phyloP scores from a whole-genome alignment of 2,329 filamentous ascomycete genomes.

The Aspergillus versicolor region DNA sequence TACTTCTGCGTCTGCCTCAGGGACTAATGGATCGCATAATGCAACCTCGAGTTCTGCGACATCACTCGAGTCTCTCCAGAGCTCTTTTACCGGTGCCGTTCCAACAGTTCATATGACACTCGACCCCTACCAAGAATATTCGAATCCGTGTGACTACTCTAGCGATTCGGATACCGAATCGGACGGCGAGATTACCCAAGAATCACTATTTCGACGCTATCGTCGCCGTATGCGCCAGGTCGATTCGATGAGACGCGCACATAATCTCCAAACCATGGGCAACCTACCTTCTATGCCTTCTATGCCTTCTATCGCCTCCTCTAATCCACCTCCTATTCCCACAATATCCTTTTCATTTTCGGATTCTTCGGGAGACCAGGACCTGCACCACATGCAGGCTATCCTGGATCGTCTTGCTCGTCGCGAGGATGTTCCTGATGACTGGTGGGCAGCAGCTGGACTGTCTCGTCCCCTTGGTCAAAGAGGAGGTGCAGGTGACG shows the following conservation, averaged over 20 bases:
- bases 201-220: conserved; percentile 21
- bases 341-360: conserved; percentile 32
- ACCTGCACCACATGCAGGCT: conserved; percentile 65
- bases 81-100: conserved; percentile 21
- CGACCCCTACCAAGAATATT: conserved; percentile 35
- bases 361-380: conserved; percentile 30
- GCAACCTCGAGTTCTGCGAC: conserved; percentile 33
- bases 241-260: conserved; percentile 22
- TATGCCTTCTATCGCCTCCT: not conserved
- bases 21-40: conserved; percentile 26
- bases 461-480: conserved; percentile 56
- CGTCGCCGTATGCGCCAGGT: conserved; percentile 19
- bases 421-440: conserved; percentile 74
- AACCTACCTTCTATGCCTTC: conserved; percentile 33
- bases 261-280: conserved; percentile 31
- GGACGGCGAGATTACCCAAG: conserved; percentile 25
- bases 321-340: conserved; percentile 12
- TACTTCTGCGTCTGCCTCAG: conserved; percentile 52
- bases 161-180: conserved; percentile 37
- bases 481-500: conserved; percentile 27
- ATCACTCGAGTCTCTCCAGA: conserved; percentile 45
- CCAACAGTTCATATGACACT: conserved; percentile 29
- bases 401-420: conserved; percentile 70
- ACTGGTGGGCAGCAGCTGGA: conserved; percentile 75
- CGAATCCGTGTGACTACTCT: conserved; percentile 39